Base-by-base conservation (phyloP, 352 stramenopile species). In the Aphanomyces stellatus region DNA sequence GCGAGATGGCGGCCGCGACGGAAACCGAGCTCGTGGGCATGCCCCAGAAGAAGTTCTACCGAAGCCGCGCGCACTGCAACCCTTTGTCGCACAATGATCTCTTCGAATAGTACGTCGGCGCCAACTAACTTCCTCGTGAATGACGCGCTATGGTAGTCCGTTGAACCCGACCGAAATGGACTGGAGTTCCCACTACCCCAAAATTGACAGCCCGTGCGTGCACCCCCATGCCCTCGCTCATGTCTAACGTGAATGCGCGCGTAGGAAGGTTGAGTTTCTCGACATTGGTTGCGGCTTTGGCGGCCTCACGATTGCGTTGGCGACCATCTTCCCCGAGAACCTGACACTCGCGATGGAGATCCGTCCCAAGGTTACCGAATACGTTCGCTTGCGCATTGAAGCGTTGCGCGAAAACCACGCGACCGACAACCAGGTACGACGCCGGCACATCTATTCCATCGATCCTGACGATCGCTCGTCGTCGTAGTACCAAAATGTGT, bases 201-300 rank as follows among this genome's bases (percentile, higher is more conserved):
- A 81, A 57, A 83, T 93, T 59, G 73, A 88, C 35, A 80, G 81
- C 33, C 79, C 85, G 85, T 93, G 75, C 63, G 79, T 72, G 24
- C n/a, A n/a, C n/a, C n/a, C n/a, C n/a, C n/a, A n/a, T 65, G 10
- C 25, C 8, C 13, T 42, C 27, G 51, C n/a, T 35, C 42, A 59
- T 56, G 63, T 28, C 1, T 30, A 30, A 37, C 13, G 24, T 48
- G 33, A 25, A 53, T 7, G 17, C 49, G 30, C 30, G n/a, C 53
- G 17, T 71, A 93, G 85, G 61, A 82, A 78, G 35, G 90, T 97
- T 4, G 93, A 95, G 51, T 92, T 99, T 34, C 77, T 99, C 24
- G 97, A 99, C 76, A 79, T 99, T 60, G 97, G 97, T 37, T 99
- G 96, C 73, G 97, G 97, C 42, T 99, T 98, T 74, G 97, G 97